These are phyloP conservation scores for Begonia loranthoides DNA, from an alignment of 306 rosid genomes.

Conservation along the genomic window DNA sequence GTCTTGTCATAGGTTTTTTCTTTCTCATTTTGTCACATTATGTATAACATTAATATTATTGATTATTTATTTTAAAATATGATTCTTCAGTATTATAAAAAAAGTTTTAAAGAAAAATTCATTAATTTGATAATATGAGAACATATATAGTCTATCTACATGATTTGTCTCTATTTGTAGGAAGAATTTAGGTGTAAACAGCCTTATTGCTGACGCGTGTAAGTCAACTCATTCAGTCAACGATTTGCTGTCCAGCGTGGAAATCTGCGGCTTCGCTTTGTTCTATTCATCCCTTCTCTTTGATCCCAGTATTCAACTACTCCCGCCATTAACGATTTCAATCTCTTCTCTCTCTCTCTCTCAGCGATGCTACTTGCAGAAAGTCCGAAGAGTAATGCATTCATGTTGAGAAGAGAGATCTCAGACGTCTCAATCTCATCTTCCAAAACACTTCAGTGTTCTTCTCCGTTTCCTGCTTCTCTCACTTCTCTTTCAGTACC, in stretches of 20 bases:
- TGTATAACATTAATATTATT: no score
- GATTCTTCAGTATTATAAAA: no score
- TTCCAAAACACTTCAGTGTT: slow-evolving; percentile 13
- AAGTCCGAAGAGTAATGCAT: slow-evolving; percentile 6
- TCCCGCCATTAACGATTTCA: not conserved
- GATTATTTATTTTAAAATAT: no score
- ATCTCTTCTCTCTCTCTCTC: not conserved
- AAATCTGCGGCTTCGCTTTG: slow-evolving; percentile 3
- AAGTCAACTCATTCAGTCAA: no score
- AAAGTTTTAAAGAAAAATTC: no score
- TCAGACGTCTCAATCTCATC: slow-evolving; percentile 18
- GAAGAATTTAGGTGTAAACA: no score
- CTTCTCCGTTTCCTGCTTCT: slow-evolving; percentile 10
- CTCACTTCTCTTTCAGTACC: not conserved
- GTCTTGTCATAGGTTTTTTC: no score
- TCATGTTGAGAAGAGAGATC: slow-evolving; percentile 11
- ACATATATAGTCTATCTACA: no score
- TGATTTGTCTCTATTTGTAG: no score
- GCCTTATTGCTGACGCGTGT: no score
- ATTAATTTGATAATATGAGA: no score
- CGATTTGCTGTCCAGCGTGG: not conserved
- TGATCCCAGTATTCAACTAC: slow-evolving; percentile 3
- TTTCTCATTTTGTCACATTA: no score
- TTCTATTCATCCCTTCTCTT: slow-evolving; percentile 7
- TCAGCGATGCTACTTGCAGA: slow-evolving; percentile 11